Evolutionary conservation across 2,329 filamentous ascomycete species (phyloP).

Genomic region (Ceratocystiopsis brevicomis): DNA sequence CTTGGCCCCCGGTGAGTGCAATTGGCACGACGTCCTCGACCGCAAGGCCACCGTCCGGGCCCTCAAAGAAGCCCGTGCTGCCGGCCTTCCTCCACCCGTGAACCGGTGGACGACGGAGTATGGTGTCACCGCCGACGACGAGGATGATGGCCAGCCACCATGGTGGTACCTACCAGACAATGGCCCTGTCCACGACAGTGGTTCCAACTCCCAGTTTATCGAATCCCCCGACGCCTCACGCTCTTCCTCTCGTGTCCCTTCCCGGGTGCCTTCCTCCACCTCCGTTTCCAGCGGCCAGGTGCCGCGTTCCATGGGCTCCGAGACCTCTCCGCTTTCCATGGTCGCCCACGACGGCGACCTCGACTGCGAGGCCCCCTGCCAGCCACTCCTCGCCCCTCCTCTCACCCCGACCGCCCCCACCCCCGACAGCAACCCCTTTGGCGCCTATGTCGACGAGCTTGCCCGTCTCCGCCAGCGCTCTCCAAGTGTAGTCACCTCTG

Average conservation of each 20-base stretch:
- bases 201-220: background rate
- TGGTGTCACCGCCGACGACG: constrained; percentile 38
- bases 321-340: constrained; percentile 13
- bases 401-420: constrained; percentile 27
- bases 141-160: constrained; percentile 20
- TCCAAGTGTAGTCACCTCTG: constrained; percentile 64
- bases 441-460: constrained; percentile 42
- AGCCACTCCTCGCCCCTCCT: no score
- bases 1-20: constrained; percentile 40
- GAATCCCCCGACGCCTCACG: constrained; percentile 6
- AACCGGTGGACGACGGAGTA: constrained; percentile 75
- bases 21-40: constrained; percentile 39
- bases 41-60: constrained; percentile 39
- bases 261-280: constrained; percentile 26
- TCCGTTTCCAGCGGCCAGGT: constrained; percentile 20
- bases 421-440: constrained; percentile 57
- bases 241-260: constrained; percentile 25
- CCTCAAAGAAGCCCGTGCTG: constrained; percentile 30
- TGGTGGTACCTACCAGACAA: constrained; percentile 14
- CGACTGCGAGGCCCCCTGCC: constrained; percentile 10
- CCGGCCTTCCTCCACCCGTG: constrained; percentile 30
- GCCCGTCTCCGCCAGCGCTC: constrained; percentile 42
- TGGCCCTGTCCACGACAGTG: constrained; percentile 1
- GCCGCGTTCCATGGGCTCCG: constrained; percentile 17
- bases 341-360: constrained; percentile 16